A percentile compares a stretch with the other conserved stretches of the same genome.
Conservation (phyloP, 768 basidiomycete genomes). For the Gloeostereum incarnatum region DNA sequence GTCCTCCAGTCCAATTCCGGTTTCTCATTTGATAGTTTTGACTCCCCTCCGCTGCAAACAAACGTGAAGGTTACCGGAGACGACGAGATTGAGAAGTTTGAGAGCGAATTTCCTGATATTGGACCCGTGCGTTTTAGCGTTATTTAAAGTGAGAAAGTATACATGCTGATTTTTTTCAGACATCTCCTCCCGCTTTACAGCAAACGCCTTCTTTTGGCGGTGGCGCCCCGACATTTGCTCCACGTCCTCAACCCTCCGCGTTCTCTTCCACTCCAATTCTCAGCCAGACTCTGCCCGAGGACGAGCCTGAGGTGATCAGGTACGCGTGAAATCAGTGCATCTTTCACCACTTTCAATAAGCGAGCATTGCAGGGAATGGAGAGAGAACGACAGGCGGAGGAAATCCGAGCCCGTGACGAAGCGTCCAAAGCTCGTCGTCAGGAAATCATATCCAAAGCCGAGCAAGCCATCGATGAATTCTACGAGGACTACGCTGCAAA, state of each 20-base stretch:
- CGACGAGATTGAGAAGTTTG: conserved; percentile 80
- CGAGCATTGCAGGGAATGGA: conserved; percentile 61
- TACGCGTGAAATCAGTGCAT: conserved; percentile 19
- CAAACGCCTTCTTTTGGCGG: conserved; percentile 35
- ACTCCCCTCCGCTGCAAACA: conserved; percentile 31
- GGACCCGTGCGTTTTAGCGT: conserved; percentile 20
- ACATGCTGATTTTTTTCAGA: conserved; percentile 10
- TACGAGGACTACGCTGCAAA: conserved; percentile 82
- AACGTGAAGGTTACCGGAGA: conserved; percentile 77
- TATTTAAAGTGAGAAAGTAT: conserved; percentile 8
- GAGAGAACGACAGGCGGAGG: conserved; percentile 75
- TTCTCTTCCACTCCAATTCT: conserved; percentile 69
- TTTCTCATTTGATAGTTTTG: conserved; percentile 67
- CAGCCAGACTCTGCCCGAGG: conserved; percentile 57
- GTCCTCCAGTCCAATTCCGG: conserved; percentile 22
- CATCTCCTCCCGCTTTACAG: conserved; percentile 23
- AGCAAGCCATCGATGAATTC: conserved; percentile 82
- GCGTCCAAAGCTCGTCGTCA: conserved; percentile 67
- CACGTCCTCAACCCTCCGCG: conserved; percentile 65
- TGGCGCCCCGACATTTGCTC: conserved; percentile 72
- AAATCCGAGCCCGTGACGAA: conserved; percentile 80
- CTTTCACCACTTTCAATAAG: conserved; percentile 1
- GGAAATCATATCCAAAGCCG: conserved; percentile 78
- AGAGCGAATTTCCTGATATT: conserved; percentile 72
- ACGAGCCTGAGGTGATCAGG: conserved; percentile 85